Conservation (phyloP, 2,329 filamentous ascomycete genomes). For the Pezizomycotina sp. region DNA sequence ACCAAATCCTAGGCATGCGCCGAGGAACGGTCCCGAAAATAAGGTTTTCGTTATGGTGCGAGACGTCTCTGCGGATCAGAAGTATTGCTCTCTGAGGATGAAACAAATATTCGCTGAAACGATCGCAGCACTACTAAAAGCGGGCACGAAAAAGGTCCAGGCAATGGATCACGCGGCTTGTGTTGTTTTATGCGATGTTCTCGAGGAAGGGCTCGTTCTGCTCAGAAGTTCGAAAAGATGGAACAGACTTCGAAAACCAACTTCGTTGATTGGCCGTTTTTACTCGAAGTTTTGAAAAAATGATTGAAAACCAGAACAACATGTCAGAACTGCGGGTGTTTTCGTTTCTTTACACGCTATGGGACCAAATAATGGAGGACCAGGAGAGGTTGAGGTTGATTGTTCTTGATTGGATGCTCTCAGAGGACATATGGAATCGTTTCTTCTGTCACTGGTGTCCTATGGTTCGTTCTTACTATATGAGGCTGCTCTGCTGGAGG, state of each 20-base stretch:
- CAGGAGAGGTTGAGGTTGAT: slow-evolving; percentile 50
- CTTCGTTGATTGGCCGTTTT: slow-evolving; percentile 65
- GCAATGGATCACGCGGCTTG: slow-evolving; percentile 69
- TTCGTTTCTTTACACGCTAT: slow-evolving; percentile 63
- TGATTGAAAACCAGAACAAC: slow-evolving; percentile 69
- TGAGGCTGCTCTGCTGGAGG: slow-evolving; percentile 79
- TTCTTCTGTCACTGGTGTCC: slow-evolving; percentile 91
- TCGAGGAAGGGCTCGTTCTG: slow-evolving; percentile 75
- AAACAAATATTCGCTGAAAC: slow-evolving; percentile 57
- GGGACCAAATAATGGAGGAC: slow-evolving; percentile 54
- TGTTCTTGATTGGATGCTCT: slow-evolving; percentile 59
- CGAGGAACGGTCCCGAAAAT: slow-evolving; percentile 76
- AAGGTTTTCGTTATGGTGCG: slow-evolving; percentile 65
- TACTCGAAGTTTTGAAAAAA: slow-evolving; percentile 64
- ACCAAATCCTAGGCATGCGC: slow-evolving; percentile 48
- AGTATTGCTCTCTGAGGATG: slow-evolving; percentile 31
- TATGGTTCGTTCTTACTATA: slow-evolving; percentile 86
- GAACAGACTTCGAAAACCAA: slow-evolving; percentile 24
- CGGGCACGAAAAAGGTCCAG: slow-evolving; percentile 57
- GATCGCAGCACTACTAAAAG: slow-evolving; percentile 57
- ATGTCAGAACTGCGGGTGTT: slow-evolving; percentile 77
- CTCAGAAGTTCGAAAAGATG: slow-evolving; percentile 41
- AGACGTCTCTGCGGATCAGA: slow-evolving; percentile 47
- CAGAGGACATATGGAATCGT: slow-evolving; percentile 56
- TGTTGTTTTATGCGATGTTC: slow-evolving; percentile 78